phyloP scores from a whole-genome alignment of 495 filamentous ascomycete species.

The Chaetomium tenue region DNA sequence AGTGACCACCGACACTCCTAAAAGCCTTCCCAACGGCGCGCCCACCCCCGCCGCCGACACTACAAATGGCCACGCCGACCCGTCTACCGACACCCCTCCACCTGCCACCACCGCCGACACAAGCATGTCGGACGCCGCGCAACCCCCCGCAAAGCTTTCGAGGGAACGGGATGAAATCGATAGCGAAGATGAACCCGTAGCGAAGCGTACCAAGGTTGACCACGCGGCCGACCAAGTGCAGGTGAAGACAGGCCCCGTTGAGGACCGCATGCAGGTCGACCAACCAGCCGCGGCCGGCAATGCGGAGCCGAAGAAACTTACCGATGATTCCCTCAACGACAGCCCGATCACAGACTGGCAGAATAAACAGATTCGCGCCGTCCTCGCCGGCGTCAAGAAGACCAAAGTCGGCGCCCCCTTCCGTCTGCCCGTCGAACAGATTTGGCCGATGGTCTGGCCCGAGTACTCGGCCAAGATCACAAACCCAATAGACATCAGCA shows the following conservation, averaged over 20 bases:
- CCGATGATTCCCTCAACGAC: constrained; percentile 31
- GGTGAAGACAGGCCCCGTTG: constrained; percentile 20
- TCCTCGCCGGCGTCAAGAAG: constrained; percentile 73
- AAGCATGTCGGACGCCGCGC: constrained; percentile 39
- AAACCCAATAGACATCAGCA: constrained; percentile 76
- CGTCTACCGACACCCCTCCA: constrained; percentile 20
- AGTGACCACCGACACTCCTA: constrained; percentile 26
- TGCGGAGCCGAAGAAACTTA: constrained; percentile 26
- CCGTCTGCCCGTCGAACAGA: constrained; percentile 61
- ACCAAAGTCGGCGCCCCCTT: constrained; percentile 73
- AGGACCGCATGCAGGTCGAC: constrained; percentile 29
- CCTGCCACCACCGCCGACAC: constrained; percentile 34
- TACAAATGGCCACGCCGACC: constrained; percentile 18
- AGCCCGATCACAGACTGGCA: constrained; percentile 48
- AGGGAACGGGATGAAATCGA: constrained; percentile 75
- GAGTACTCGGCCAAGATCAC: constrained; percentile 73
- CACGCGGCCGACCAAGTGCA: constrained; percentile 31
- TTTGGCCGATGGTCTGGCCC: constrained; percentile 51
- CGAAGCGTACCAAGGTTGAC: constrained; percentile 67
- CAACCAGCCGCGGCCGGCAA: constrained; percentile 9
- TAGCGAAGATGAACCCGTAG: constrained; percentile 65
- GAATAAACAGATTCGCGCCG: constrained; percentile 46
- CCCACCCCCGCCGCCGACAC: constrained; percentile 14
- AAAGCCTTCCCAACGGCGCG: constrained; percentile 31
- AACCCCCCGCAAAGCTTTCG: constrained; percentile 52